Evolutionary conservation across 495 filamentous ascomycete genomes (phyloP), one percentile per base, ranked within the genome.

Genomic region (Penicillium cinerascens): DNA sequence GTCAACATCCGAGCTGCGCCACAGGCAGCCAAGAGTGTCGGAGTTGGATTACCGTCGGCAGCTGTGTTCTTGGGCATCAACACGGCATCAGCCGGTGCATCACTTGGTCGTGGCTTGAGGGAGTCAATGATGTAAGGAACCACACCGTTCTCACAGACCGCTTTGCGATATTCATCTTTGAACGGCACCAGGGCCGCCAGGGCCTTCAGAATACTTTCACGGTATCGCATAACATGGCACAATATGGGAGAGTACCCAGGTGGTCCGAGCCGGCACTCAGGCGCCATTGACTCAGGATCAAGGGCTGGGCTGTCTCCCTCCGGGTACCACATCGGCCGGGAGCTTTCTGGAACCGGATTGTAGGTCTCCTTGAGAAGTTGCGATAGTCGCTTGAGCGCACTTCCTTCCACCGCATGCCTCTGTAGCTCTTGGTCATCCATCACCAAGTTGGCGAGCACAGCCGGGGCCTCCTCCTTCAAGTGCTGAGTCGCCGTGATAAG

Each of bases 1-100:
- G 89, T 88, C 17, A 97, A 74, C 59, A 87, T 84, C 41, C 88
- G 77, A 37, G 87, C 77, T 18, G 85, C 82, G 60, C 85, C 84
- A 59, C 92, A 97, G 11, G 95, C 95, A 22, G 92, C 89, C 23
- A 96, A 76, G 16, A 97, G 74, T 18, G 96, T 92, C 10, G 79
- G 67, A 33, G 68, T 78, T n/a, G 73, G 72, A 49, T 80, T 82
- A 37, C 70, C 76, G 54, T 75, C 71, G 1, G 65, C 62, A 5
- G 66, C 65, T 16, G 68, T 65, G 55, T 72, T 76, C 38, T 71
- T 68, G 4, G 69, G 67, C 36, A 59, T 67, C 5, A 67, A 62
- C 2, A 21, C 16, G 4, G 52, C 54, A 33, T 74, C 68, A 3
- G 56, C 59, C 0, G 54, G 64, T 20, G 67, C 52, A 38, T 67